Base-by-base conservation (phyloP, 1,284 basidiomycete species). In the Xerocomus amazonicus region DNA sequence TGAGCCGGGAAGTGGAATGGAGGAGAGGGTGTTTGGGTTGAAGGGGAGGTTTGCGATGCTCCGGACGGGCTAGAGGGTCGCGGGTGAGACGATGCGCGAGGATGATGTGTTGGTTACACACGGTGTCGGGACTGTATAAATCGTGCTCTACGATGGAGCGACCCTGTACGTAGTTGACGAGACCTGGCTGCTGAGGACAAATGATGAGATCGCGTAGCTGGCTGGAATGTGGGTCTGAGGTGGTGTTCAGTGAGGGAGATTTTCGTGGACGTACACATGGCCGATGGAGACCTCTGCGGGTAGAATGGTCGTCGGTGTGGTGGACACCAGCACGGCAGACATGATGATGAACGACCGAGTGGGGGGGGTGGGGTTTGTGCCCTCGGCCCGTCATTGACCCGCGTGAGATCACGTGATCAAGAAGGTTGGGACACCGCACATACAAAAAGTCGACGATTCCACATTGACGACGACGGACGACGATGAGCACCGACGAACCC, bases 151-250 rank as follows among this genome's bases (percentile, higher is more conserved):
- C 69, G 50, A 90, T 83, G n/a, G 73, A 71, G 31, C 68, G 57
- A 8, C 68, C 59, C 28, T 78, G 76, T 1, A 87, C 73, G 60
- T 87, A 90, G 65, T 83, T 83, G 35, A 90, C 78, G 2, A 87
- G 63, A 1, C 87, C 86, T 13, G 73, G 70, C 57, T 84, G 78
- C 27, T 78, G 74, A 0, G 87, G 88, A 61, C 87, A 90, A 47
- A 87, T 80, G 43, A 89, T 68, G 47, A 90, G 78, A 67, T 90
- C 87, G 47, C 87, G 76, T 29, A 90, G 73, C 71, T 90, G 88
- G 28, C 87, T 90, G 62, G 32, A 23, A 54, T n/a, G 46, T 14
- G 50, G 7, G 41, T 40, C 19, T 40, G 9, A 29, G 23, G 41
- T 10, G n/a, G 28, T 42, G 6, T 43, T 45, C 51, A 53, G 50